Conservation (phyloP, 1,284 basidiomycete species). For the Anthracocystis setariae region DNA sequence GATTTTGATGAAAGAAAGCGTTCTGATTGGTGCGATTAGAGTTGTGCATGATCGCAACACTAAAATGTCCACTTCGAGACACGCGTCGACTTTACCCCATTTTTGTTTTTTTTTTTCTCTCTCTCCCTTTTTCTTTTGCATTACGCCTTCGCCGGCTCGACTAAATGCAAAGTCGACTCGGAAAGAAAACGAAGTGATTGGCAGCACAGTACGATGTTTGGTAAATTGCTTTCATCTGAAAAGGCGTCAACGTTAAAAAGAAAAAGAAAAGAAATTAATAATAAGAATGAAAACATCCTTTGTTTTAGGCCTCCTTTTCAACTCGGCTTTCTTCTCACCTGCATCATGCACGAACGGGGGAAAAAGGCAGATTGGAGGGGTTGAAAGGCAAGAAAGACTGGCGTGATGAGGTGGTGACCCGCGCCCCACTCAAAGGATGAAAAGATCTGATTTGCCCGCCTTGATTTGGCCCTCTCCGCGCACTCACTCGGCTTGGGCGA, state of each 20-base stretch:
- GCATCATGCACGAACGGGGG: too few species aligned
- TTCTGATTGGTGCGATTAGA: constrained; percentile 52
- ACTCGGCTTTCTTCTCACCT: neutral
- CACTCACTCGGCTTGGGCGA: neutral
- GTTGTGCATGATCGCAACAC: constrained; percentile 16
- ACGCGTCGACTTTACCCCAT: constrained; percentile 16
- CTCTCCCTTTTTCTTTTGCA: too few species aligned
- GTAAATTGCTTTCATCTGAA: constrained; percentile 12
- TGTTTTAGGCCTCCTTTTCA: too few species aligned
- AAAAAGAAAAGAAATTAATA: too few species aligned
- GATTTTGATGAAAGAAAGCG: constrained; percentile 14
- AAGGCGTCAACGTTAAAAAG: constrained; percentile 21
- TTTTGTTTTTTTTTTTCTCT: neutral
- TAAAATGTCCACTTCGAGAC: neutral
- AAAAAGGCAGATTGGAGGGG: too few species aligned
- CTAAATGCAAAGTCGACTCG: neutral
- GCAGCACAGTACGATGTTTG: neutral
- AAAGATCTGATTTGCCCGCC: constrained; percentile 1
- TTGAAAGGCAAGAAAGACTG: too few species aligned
- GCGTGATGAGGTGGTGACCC: too few species aligned
- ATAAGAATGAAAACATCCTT: too few species aligned
- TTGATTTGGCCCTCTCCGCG: neutral
- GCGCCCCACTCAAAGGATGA: too few species aligned
- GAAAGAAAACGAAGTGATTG: constrained; percentile 8
- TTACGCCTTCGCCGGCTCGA: too few species aligned